Conservation (phyloP, 176 grass and related monocot species). For the Poa pratensis region DNA sequence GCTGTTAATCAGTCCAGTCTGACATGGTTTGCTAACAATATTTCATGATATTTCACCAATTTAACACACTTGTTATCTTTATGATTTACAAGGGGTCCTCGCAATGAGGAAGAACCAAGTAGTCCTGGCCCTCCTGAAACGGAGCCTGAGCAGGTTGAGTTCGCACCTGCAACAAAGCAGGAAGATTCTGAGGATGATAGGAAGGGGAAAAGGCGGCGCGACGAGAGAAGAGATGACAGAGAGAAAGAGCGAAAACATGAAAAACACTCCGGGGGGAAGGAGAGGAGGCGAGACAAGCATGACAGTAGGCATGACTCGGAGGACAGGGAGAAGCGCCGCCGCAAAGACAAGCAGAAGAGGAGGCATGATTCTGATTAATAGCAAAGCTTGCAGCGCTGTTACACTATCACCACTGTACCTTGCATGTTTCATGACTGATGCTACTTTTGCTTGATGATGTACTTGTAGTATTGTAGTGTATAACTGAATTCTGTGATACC, state of each 20-base stretch:
- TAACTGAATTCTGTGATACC: not conserved
- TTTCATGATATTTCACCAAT: constrained; percentile 19
- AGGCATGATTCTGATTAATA: constrained; percentile 68
- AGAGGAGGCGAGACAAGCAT: constrained; percentile 60
- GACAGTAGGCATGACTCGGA: constrained; percentile 63
- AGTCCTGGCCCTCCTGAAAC: constrained; percentile 50
- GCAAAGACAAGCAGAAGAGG: constrained; percentile 71
- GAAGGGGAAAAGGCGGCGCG: constrained; percentile 54
- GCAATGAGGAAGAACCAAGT: constrained; percentile 52
- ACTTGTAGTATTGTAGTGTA: not conserved
- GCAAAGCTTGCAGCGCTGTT: not conserved
- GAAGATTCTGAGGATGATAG: constrained; percentile 63
- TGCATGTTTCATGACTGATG: not conserved
- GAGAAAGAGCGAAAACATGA: constrained; percentile 48
- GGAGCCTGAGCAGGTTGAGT: constrained; percentile 39
- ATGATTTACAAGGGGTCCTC: constrained; percentile 55
- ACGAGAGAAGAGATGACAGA: constrained; percentile 55
- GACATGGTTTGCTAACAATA: not conserved
- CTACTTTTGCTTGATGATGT: constrained; percentile 27
- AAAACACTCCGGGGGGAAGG: constrained; percentile 46
- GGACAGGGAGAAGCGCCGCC: constrained; percentile 51
- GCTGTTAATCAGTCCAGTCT: not conserved
- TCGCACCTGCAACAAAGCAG: constrained; percentile 35
- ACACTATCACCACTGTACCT: not conserved
- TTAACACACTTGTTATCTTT: constrained; percentile 12